These are phyloP conservation scores for Torulaspora delbrueckii DNA, from an alignment of 805 yeast species.

Conservation along the genomic window DNA sequence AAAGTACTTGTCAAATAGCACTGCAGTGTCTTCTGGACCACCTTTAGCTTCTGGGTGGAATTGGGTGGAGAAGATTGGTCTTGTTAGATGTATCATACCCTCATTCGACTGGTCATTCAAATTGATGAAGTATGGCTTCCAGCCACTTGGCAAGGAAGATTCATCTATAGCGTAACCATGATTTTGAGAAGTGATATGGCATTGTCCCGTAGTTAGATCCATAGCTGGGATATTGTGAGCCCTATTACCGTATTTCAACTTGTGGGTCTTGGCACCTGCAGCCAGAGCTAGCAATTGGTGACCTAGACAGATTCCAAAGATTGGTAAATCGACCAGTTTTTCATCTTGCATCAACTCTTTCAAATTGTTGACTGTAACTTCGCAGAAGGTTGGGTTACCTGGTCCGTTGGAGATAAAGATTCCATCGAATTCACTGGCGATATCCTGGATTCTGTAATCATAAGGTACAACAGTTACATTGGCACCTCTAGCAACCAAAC, in stretches of 20 bases:
- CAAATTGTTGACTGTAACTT: constrained; percentile 69
- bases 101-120: constrained; percentile 94
- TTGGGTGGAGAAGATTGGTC: constrained; percentile 94
- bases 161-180: constrained; percentile 98
- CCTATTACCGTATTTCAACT: constrained; percentile 96
- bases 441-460: constrained; percentile 86
- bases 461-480: constrained; percentile 95
- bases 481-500: constrained; percentile 91
- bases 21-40: constrained; percentile 92
- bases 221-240: constrained; percentile 98
- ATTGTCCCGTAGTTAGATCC: constrained; percentile 82
- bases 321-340: constrained; percentile 63
- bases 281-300: constrained; percentile 96
- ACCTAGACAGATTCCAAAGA: constrained; percentile 96
- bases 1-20: constrained; percentile 86
- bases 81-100: constrained; percentile 86
- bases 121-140: constrained; percentile 85
- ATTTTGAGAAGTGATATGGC: constrained; percentile 97
- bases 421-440: constrained; percentile 92
- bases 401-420: constrained; percentile 94
- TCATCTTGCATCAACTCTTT: constrained; percentile 58
- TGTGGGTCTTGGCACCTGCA: constrained; percentile 85
- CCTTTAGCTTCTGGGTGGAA: constrained; percentile 99
- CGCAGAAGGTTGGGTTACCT: constrained; percentile 94
- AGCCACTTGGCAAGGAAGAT: constrained; percentile 64